Conservation (phyloP, 257 asterid species). For the Nemophila menziesii region DNA sequence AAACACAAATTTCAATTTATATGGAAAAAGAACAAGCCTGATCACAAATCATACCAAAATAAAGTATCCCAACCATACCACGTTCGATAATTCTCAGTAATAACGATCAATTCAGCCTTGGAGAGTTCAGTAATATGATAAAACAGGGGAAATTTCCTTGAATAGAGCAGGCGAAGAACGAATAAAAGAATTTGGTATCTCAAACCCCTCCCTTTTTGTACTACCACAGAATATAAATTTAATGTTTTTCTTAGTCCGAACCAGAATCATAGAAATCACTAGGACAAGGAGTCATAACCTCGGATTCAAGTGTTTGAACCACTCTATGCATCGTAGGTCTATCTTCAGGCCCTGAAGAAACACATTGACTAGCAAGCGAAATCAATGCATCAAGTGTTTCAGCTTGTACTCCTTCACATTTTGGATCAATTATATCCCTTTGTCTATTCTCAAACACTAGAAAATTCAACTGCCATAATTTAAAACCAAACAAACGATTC, state of each 20-base stretch:
- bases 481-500: conserved; percentile 1
- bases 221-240: conserved; percentile 10
- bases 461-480: conserved; percentile 70
- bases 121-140: not conserved
- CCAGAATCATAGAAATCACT: conserved; percentile 83
- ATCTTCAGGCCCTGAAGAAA: conserved; percentile 72
- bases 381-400: conserved; percentile 75
- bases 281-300: conserved; percentile 84
- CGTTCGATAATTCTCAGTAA: not conserved
- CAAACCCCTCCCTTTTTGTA: conserved; percentile 16
- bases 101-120: not conserved
- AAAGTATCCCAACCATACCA: not conserved
- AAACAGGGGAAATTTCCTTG: not conserved
- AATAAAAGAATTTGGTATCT: conserved; percentile 1
- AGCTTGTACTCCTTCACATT: conserved; percentile 64
- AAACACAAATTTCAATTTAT: not conserved
- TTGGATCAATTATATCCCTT: conserved; percentile 67
- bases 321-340: conserved; percentile 95
- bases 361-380: conserved; percentile 78
- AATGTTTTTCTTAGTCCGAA: conserved; percentile 42
- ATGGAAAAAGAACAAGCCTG: conserved; percentile 1
- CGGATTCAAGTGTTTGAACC: conserved; percentile 83
- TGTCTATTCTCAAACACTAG: conserved; percentile 63
- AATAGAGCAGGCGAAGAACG: conserved; percentile 1
- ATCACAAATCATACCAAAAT: not conserved